Conservation (phyloP, 2,329 filamentous ascomycete species). For the Paraphoma chrysanthemicola region DNA sequence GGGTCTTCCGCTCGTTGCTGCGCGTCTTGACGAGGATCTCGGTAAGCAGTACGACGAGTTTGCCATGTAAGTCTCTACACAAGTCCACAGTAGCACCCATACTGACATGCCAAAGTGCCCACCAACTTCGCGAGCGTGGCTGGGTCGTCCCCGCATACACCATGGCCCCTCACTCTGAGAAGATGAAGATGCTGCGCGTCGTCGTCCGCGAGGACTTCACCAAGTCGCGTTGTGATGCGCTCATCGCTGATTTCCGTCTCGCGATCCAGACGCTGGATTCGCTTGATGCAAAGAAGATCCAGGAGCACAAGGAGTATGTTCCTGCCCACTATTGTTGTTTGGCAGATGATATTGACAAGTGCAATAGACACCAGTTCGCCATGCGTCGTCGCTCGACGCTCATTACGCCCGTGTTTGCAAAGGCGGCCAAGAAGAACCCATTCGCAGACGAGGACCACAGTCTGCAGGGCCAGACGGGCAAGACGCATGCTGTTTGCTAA, state of each 20-base stretch:
- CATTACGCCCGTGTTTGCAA: constrained; percentile 37
- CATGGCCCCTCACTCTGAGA: constrained; percentile 87
- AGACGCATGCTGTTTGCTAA: constrained; percentile 86
- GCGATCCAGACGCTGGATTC: constrained; percentile 73
- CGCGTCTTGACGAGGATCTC: constrained; percentile 70
- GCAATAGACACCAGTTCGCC: constrained; percentile 23
- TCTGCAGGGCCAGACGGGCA: constrained; percentile 86
- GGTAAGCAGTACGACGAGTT: constrained; percentile 64
- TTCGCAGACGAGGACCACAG: constrained; percentile 86
- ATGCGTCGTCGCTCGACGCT: constrained; percentile 37
- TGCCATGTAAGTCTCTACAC: constrained; percentile 55
- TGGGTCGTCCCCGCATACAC: constrained; percentile 98
- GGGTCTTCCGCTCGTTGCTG: constrained; percentile 89
- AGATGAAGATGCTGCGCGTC: constrained; percentile 88
- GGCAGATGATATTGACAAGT: not conserved
- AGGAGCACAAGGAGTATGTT: constrained; percentile 70
- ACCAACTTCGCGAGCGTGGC: constrained; percentile 82
- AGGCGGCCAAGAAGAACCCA: constrained; percentile 41
- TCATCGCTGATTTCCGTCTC: constrained; percentile 80
- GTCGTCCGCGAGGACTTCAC: constrained; percentile 94
- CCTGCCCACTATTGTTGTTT: not conserved
- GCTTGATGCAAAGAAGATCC: constrained; percentile 75
- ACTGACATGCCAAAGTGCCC: constrained; percentile 59
- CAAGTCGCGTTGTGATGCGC: constrained; percentile 77
- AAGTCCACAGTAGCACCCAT: constrained; percentile 4